Evolutionary conservation across 2,329 filamentous ascomycete species (phyloP).

Genomic region (Colletotrichum sp.): DNA sequence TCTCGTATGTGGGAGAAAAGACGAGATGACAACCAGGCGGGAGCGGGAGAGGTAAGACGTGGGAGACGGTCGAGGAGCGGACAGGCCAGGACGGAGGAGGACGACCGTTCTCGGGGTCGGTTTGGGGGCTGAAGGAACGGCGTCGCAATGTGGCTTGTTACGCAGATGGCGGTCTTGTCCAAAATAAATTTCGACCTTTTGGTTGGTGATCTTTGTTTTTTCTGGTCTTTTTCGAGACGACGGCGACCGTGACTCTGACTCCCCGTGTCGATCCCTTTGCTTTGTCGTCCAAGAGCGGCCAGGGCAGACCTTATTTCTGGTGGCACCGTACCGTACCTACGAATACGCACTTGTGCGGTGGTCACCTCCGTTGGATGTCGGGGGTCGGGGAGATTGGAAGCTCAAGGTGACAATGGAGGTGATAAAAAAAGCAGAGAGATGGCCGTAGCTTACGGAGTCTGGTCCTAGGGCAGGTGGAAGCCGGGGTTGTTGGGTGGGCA

Average conservation of each 20-base stretch:
- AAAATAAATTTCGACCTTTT: neutral
- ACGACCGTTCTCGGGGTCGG: neutral
- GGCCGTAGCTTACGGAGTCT: neutral
- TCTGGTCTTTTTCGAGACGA: neutral
- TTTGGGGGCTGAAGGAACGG: slow-evolving; percentile 14
- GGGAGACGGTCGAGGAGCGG: neutral
- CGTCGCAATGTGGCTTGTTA: slow-evolving; percentile 13
- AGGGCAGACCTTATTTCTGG: neutral
- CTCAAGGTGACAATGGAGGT: neutral
- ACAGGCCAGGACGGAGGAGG: neutral
- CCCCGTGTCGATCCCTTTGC: neutral
- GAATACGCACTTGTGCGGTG: neutral
- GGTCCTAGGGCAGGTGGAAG: neutral
- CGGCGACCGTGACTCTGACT: neutral
- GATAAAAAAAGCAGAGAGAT: neutral
- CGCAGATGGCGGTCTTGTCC: slow-evolving; percentile 4
- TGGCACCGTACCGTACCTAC: neutral
- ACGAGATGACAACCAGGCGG: neutral
- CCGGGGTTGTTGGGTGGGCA: neutral
- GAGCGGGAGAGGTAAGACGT: neutral
- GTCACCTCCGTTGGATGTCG: neutral
- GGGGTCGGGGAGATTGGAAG: neutral
- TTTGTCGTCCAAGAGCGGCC: neutral
- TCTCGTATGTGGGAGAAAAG: neutral
- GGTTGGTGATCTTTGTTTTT: neutral